Evolutionary conservation across 2,329 filamentous ascomycete species (phyloP), one percentile per base, ranked within the genome.

Genomic region (Fusarium sp.): DNA sequence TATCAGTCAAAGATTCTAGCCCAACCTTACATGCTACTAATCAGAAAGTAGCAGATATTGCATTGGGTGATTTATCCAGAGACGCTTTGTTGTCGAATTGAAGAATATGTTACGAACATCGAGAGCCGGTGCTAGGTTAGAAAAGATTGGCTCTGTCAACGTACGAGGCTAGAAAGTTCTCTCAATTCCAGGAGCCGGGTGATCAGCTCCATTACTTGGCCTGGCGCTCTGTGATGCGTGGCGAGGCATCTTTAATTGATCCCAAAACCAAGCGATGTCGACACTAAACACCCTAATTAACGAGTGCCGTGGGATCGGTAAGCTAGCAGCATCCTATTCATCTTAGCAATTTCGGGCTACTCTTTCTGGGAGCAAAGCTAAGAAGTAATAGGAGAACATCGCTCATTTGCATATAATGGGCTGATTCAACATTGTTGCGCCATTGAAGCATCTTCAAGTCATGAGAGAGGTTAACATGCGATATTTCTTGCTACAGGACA

Each of bases 351-450:
- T 52, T 26, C n/a, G 40, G 36, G 44, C 33, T 34, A 11, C 44
- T 51, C 38, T 15, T 39, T 26, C 26, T 13, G 42, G 15, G 11
- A 39, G 11, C 36, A 53, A 38, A 39, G 22, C 36, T 26, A 62
- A 57, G 34, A 60, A 43, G 24, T 10, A 42, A 52, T 49, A 46
- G 24, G 40, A 56, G 28, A 57, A 33, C 28, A 34, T 53, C 43
- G 33, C 31, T 57, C 31, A 50, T 38, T 57, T 43, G 28, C 22
- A 39, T 26, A 52, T 57, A 34, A 65, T 57, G 42, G 43, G 56
- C 46, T 69, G 71, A 71, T 69, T 70, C 69, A 57, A 47, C 44
- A 39, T 47, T 40, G 50, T 22, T 47, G 61, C 52, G 46, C 49
- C 39, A 58, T 58, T 38, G 54, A 43, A 72, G 45, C 39, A 54